Conservation (phyloP, 805 yeast genomes). For the Yamadazyma olivae region DNA sequence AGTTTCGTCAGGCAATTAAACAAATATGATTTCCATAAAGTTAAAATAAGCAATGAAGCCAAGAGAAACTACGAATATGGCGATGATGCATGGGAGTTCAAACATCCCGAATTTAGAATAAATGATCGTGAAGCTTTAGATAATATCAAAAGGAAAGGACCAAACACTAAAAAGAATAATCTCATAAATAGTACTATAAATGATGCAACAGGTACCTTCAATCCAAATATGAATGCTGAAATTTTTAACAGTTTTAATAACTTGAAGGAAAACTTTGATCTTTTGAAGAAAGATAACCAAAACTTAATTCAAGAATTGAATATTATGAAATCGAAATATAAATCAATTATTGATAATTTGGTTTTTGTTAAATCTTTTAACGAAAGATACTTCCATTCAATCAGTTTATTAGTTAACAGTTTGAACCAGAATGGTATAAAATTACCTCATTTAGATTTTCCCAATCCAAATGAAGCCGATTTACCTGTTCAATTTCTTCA, state of each 20-base stretch:
- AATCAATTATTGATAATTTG: slow-evolving; percentile 60
- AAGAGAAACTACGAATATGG: slow-evolving; percentile 54
- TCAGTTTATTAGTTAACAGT: slow-evolving; percentile 48
- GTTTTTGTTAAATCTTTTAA: slow-evolving; percentile 54
- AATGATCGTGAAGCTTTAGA: slow-evolving; percentile 79
- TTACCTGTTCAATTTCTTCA: background rate
- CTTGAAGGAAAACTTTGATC: slow-evolving; percentile 30
- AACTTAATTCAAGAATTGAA: slow-evolving; percentile 31
- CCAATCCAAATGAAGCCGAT: slow-evolving; percentile 26
- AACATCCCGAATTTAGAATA: slow-evolving; percentile 81
- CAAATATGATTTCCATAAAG: slow-evolving; percentile 97
- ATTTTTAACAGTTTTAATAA: slow-evolving; percentile 10
- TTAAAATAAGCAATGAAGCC: slow-evolving; percentile 68
- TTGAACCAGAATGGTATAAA: slow-evolving; percentile 61
- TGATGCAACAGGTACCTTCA: background rate
- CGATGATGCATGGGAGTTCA: slow-evolving; percentile 90
- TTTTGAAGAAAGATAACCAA: slow-evolving; percentile 30
- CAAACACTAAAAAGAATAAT: slow-evolving; percentile 47
- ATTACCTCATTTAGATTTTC: slow-evolving; percentile 61
- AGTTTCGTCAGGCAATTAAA: slow-evolving; percentile 94
- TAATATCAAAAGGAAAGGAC: slow-evolving; percentile 81
- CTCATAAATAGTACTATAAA: background rate
- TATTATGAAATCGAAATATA: slow-evolving; percentile 53
- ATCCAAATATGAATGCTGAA: background rate
- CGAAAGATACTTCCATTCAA: slow-evolving; percentile 53